phyloP scores from a whole-genome alignment of 495 filamentous ascomycete genomes.

The Penicillium herquei region DNA sequence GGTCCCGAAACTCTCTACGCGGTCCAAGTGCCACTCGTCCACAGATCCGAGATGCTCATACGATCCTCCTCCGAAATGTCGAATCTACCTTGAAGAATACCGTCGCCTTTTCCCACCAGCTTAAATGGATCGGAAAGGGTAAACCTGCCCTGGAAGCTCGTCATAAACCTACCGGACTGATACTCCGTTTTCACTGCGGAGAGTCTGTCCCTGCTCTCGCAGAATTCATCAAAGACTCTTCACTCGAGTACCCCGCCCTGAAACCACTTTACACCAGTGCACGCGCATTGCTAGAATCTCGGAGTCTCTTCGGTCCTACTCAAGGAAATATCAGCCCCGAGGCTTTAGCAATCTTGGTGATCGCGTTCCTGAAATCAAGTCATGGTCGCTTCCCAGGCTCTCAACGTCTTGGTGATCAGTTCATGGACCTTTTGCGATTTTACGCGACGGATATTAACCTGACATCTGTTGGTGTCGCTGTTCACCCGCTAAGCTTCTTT shows the following conservation, averaged over 20 bases:
- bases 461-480: constrained; percentile 44
- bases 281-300: constrained; percentile 48
- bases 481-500: constrained; percentile 50
- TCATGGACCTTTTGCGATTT: constrained; percentile 51
- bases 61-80: constrained; percentile 22
- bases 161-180: constrained; percentile 47
- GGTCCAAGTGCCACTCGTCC: constrained; percentile 35
- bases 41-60: constrained; percentile 22
- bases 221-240: constrained; percentile 44
- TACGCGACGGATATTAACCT: constrained; percentile 48
- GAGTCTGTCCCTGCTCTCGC: constrained; percentile 31
- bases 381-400: constrained; percentile 30
- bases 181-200: constrained; percentile 45
- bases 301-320: constrained; percentile 43
- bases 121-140: constrained; percentile 16
- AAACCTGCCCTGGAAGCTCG: constrained; percentile 25
- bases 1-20: constrained; percentile 18
- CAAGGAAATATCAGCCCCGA: constrained; percentile 48
- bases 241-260: constrained; percentile 48
- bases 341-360: constrained; percentile 55
- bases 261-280: constrained; percentile 47
- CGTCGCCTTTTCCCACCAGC: constrained; percentile 8
- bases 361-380: constrained; percentile 48
- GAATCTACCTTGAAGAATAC: constrained; percentile 16
- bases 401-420: constrained; percentile 34